Conservation (phyloP, 2,329 filamentous ascomycete species). For the Hymenoscyphus linearis region DNA sequence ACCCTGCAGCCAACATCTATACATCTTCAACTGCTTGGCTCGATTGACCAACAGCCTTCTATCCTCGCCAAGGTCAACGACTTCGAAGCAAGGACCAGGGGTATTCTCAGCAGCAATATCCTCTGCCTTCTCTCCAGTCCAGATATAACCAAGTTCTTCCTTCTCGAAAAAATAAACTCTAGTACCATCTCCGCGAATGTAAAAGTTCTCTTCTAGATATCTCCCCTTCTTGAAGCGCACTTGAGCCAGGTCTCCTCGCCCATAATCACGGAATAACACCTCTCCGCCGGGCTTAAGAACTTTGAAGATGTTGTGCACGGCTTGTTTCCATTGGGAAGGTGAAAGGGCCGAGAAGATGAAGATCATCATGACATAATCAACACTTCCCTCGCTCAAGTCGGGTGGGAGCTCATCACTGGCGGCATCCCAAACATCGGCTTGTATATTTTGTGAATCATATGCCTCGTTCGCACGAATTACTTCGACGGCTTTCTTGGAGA, state of each 20-base stretch:
- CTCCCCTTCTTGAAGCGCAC: constrained; percentile 95
- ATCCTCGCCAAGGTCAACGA: constrained; percentile 77
- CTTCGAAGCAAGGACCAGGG: constrained; percentile 49
- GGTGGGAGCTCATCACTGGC: constrained; percentile 69
- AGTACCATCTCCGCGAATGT: constrained; percentile 90
- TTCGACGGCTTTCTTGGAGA: constrained; percentile 90
- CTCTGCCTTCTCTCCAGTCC: constrained; percentile 46
- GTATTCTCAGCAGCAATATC: constrained; percentile 8
- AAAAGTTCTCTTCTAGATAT: constrained; percentile 95
- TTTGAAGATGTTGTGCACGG: constrained; percentile 73
- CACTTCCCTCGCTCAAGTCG: constrained; percentile 67
- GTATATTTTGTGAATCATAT: constrained; percentile 67
- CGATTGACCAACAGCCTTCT: constrained; percentile 88
- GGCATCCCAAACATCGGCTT: constrained; percentile 93
- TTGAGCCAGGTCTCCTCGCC: constrained; percentile 89
- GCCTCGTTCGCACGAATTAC: constrained; percentile 78
- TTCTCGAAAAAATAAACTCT: constrained; percentile 96
- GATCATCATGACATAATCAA: constrained; percentile 90
- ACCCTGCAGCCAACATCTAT: constrained; percentile 92
- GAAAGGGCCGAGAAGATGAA: constrained; percentile 95
- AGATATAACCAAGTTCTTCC: constrained; percentile 75
- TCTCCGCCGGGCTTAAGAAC: constrained; percentile 89
- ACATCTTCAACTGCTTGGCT: constrained; percentile 91
- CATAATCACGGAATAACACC: constrained; percentile 95
- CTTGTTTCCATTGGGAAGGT: constrained; percentile 76